These are phyloP conservation scores for Musa acuminata DNA, from an alignment of 176 grass and related monocot species.

Conservation along the genomic window DNA sequence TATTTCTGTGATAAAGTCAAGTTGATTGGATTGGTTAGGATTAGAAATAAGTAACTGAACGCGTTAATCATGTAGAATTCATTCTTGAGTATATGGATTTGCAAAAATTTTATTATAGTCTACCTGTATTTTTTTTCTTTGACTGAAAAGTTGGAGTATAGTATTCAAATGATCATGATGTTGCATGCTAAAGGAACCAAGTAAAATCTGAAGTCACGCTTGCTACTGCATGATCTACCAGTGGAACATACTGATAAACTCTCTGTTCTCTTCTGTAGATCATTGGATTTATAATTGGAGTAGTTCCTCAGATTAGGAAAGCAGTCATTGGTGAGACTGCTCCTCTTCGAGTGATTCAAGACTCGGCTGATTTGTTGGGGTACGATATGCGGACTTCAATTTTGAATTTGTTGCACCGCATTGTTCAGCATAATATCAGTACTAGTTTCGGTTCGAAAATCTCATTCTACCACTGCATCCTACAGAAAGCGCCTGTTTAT, in stretches of 20 bases:
- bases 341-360: slow-evolving; percentile 64
- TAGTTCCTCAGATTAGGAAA: slow-evolving; percentile 49
- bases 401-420: neutral
- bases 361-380: slow-evolving; percentile 67
- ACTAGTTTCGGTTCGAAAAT: too few species aligned
- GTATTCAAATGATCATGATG: neutral
- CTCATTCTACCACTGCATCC: neutral
- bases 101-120: too few species aligned
- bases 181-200: neutral
- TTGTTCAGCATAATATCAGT: neutral
- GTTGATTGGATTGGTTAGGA: too few species aligned
- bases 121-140: too few species aligned
- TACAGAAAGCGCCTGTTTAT: neutral
- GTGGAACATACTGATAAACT: neutral
- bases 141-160: too few species aligned
- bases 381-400: slow-evolving; percentile 11
- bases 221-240: neutral
- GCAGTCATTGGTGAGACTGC: slow-evolving; percentile 48
- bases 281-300: slow-evolving; percentile 63
- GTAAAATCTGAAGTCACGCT: neutral
- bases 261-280: slow-evolving; percentile 35
- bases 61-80: too few species aligned
- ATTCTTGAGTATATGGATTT: too few species aligned
- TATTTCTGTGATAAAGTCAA: too few species aligned
- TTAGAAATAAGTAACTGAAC: neutral